Evolutionary conservation across 2,329 filamentous ascomycete species (phyloP).

Genomic region (Seiridium unicorne): DNA sequence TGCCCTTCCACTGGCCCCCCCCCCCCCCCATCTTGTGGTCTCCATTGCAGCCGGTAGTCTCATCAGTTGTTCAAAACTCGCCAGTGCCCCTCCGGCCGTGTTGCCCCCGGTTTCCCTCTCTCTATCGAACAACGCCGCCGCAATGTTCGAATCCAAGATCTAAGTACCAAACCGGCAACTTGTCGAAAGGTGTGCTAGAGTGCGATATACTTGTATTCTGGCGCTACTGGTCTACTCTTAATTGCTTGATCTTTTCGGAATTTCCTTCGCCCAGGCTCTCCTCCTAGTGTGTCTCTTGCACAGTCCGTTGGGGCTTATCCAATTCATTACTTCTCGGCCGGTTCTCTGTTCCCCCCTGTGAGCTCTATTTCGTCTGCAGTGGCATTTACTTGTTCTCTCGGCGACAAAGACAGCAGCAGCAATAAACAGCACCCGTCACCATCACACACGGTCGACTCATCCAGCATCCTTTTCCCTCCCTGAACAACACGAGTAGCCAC

Average conservation of each 20-base stretch:
- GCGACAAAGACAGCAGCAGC: slow-evolving; percentile 26
- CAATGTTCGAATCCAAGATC: slow-evolving; percentile 54
- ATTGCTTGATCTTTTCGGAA: slow-evolving; percentile 18
- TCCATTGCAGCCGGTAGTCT: not conserved
- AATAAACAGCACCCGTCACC: not conserved
- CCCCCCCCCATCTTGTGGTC: not conserved
- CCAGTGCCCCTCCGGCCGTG: slow-evolving; percentile 26
- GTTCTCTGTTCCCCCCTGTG: slow-evolving; percentile 11
- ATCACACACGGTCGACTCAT: not conserved
- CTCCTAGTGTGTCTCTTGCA: slow-evolving; percentile 12
- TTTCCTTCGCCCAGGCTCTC: slow-evolving; percentile 8
- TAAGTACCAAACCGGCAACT: slow-evolving; percentile 46
- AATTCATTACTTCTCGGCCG: slow-evolving; percentile 12
- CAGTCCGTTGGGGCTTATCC: slow-evolving; percentile 9
- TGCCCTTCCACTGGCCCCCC: not conserved
- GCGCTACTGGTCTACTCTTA: not conserved
- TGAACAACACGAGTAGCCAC: not conserved
- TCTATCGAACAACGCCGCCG: slow-evolving; percentile 49
- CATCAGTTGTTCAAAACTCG: slow-evolving; percentile 30
- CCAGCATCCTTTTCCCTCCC: not conserved
- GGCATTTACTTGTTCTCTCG: slow-evolving; percentile 53
- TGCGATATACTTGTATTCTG: slow-evolving; percentile 27
- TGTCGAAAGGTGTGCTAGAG: slow-evolving; percentile 43
- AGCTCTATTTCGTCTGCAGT: slow-evolving; percentile 33
- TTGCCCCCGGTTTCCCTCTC: slow-evolving; percentile 30